Evolutionary conservation across 257 asterid genomes (phyloP), one percentile per base, ranked within the genome.

Genomic region (Jacaranda mimosifolia): DNA sequence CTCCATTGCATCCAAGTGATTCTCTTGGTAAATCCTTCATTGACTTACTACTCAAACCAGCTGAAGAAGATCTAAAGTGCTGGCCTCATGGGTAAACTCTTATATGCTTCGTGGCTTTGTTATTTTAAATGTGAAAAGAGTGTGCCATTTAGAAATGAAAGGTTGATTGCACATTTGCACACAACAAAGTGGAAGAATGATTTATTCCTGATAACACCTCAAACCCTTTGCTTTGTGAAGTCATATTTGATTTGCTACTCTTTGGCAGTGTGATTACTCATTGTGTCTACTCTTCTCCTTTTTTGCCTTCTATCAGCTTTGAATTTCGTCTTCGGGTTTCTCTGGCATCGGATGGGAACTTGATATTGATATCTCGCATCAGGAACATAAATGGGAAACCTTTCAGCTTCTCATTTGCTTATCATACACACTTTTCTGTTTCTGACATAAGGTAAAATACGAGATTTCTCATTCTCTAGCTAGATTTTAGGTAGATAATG

Each of bases 361-460:
- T 95, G 85, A 81, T 85, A 67, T 79, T 95, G 89, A 85, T 88
- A 80, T 95, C 99, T 52, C 97, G 99, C 62, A 56, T 91, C 59
- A 90, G 97, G 90, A 95, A 95, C 79, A 78, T 91, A 73, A 91
- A 89, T 14, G 93, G 94, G 78, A 95, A 93, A 55, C 94, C 94
- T 70, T 93, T 91, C 89, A 91, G 91, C 83, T 95, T 93, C 92
- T 87, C 99, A 17, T 91, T 95, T 80, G 97, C 90, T 0, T 95
- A 89, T 77, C 99, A 91, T 64, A 90, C 99, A 0, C 86, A 93
- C 75, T 84, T 95, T 57, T 88, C 97, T 45, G 90, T 95, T 79
- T 93, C 99, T 2, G 99, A 95, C 86, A 93, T 95, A 86, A 89
- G 99, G 99, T 90, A 80, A 80, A 52, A 43, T 21, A 11, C 9